Base-by-base conservation (phyloP, 1,139 yeast genomes). In the Candida sp. region DNA sequence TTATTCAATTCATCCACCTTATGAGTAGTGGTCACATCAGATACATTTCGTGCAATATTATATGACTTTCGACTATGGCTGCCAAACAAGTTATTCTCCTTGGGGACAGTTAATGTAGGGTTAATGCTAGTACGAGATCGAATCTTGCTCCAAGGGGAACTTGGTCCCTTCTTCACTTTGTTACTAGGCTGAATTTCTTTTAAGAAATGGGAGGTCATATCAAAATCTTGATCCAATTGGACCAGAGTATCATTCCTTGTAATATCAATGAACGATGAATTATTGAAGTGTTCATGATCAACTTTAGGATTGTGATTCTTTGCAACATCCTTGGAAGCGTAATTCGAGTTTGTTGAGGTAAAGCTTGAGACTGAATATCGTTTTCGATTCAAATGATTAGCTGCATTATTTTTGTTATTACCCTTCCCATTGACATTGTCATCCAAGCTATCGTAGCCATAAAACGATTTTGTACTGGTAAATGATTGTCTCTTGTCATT, bases 1-100 rank as follows among this genome's bases (percentile, higher is more conserved):
- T 68, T 69, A 40, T 65, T 68, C 15, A 71, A 55, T 3, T 68
- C 69, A 35, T 66, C 68, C 3, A 66, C 56, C 43, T 61, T 60
- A 9, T 53, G 43, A 4, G 43, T 40, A 15, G 54, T 46, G 4
- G 48, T 40, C 5, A 29, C 22, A n/a, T 37, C 39, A 40, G 45
- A 9, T 38, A 43, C 22, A 30, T 35, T 15, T 23, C 40, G 36
- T 9, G 38, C 21, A 21, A 21, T 12, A 5, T 19, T 32, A 15
- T 32, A 38, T 4, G 35, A 33, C 4, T 38, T 30, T 19, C 29
- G 29, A 8, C 21, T 32, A 19, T 11, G 5, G 6, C 22, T 34
- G 4, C 30, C 36, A 22, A 38, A 32, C 22, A 33, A 21, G 5
- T 12, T 30, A 19, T 22, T 21, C 6, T 38, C 41, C 7, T 36